phyloP scores from a whole-genome alignment of 805 yeast species.

The Lipomyces yamanashiensis region DNA sequence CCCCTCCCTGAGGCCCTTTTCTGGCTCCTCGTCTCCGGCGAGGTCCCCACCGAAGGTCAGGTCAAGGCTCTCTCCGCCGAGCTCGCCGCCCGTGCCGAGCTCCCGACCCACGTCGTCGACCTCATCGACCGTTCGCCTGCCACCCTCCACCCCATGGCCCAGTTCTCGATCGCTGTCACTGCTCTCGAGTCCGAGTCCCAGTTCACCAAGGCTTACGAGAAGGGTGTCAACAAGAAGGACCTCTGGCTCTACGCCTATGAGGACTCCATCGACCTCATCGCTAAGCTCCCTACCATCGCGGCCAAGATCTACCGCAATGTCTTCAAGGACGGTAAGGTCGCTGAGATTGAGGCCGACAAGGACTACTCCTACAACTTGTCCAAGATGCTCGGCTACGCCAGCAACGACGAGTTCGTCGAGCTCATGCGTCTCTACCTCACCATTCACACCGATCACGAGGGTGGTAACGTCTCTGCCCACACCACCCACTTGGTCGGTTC shows the following conservation, averaged over 20 bases:
- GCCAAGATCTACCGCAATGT: constrained; percentile 83
- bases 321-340: constrained; percentile 77
- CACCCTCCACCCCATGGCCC: constrained; percentile 87
- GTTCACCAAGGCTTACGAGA: constrained; percentile 82
- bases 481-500: constrained; percentile 86
- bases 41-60: constrained; percentile 75
- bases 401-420: constrained; percentile 71
- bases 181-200: constrained; percentile 83
- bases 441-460: constrained; percentile 87
- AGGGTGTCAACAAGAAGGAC: constrained; percentile 77
- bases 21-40: constrained; percentile 84
- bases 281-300: constrained; percentile 81
- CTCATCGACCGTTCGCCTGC: constrained; percentile 75
- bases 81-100: constrained; percentile 74
- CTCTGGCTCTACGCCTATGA: constrained; percentile 85
- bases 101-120: constrained; percentile 78
- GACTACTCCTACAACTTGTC: constrained; percentile 75
- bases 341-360: constrained; percentile 46
- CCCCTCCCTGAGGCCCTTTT: constrained; percentile 72
- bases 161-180: constrained; percentile 79
- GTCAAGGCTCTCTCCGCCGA: constrained; percentile 73
- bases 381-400: constrained; percentile 63
- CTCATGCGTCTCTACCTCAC: constrained; percentile 80
- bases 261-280: constrained; percentile 77
- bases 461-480: constrained; percentile 88